phyloP scores from a whole-genome alignment of 495 filamentous ascomycete species.

The Mycothermus thermophilus region DNA sequence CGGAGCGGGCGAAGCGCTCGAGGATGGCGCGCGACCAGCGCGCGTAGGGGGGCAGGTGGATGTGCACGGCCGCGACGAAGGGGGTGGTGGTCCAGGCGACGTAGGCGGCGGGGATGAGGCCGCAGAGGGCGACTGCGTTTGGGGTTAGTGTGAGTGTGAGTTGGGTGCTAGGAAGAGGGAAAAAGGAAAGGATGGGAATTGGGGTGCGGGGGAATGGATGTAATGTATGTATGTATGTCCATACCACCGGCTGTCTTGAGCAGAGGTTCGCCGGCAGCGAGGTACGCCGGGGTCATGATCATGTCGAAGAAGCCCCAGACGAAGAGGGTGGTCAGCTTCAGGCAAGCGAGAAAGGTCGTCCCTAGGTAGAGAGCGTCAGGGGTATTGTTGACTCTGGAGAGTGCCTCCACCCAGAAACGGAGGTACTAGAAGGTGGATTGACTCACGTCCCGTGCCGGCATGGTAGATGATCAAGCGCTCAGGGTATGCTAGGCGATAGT shows the following conservation, averaged over 20 bases:
- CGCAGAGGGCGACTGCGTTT: slow-evolving; percentile 40
- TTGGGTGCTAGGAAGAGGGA: not conserved
- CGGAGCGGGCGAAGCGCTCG: slow-evolving; percentile 45
- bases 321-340: slow-evolving; percentile 61
- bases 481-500: slow-evolving; percentile 22
- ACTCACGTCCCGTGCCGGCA: slow-evolving; percentile 45
- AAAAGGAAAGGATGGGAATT: not conserved
- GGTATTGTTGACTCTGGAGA: not conserved
- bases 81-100: slow-evolving; percentile 50
- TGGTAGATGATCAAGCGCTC: slow-evolving; percentile 59
- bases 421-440: not conserved
- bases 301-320: slow-evolving; percentile 49
- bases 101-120: slow-evolving; percentile 52
- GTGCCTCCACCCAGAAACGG: slow-evolving; percentile 6
- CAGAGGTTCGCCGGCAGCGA: slow-evolving; percentile 30
- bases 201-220: slow-evolving; percentile 4
- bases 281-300: slow-evolving; percentile 46
- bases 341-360: slow-evolving; percentile 48
- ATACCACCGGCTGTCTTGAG: slow-evolving; percentile 25
- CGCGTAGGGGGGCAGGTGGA: slow-evolving; percentile 55
- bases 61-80: slow-evolving; percentile 58
- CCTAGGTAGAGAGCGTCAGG: slow-evolving; percentile 3
- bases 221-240: too few relatives aligned
- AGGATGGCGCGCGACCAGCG: slow-evolving; percentile 52
- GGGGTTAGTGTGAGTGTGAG: slow-evolving; percentile 4